Conservation (phyloP, 139 green algal genomes). For the Astrephomene gubernaculifera region DNA sequence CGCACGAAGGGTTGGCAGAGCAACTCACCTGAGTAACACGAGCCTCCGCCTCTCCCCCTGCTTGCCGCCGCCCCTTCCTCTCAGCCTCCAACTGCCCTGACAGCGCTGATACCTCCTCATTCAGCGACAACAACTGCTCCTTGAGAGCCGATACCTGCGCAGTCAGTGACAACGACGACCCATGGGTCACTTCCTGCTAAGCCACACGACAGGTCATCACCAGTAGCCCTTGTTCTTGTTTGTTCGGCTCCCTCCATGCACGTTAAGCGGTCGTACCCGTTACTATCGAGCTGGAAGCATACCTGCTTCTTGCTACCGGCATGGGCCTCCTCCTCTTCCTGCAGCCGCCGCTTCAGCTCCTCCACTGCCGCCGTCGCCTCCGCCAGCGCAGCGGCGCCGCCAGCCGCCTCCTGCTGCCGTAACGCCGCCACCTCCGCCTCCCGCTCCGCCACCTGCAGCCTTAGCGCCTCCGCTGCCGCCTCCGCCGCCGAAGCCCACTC, state of each 20-base stretch:
- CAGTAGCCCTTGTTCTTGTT: too few species aligned
- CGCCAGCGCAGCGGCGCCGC: background rate
- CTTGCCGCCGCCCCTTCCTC: background rate
- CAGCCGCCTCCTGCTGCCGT: background rate
- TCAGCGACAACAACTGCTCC: conserved; percentile 12
- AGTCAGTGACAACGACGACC: too few species aligned
- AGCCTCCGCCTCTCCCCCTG: conserved; percentile 2
- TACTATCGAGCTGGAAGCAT: too few species aligned
- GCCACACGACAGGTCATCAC: too few species aligned
- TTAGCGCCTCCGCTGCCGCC: background rate
- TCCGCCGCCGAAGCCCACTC: background rate
- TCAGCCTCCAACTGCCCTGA: conserved; percentile 18
- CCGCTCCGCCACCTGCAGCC: conserved; percentile 3
- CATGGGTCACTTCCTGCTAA: too few species aligned
- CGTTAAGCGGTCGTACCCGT: too few species aligned
- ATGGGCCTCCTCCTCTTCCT: background rate
- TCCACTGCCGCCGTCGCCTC: background rate
- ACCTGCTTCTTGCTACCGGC: background rate
- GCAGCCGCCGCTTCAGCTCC: background rate
- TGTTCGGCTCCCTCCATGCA: too few species aligned
- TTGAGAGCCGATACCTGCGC: conserved; percentile 27
- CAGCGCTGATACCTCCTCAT: background rate
- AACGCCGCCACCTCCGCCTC: background rate
- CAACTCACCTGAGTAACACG: background rate
- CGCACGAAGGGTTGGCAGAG: background rate